Evolutionary conservation across 2,329 filamentous ascomycete species (phyloP).

Genomic region (Beauveria medogensis): DNA sequence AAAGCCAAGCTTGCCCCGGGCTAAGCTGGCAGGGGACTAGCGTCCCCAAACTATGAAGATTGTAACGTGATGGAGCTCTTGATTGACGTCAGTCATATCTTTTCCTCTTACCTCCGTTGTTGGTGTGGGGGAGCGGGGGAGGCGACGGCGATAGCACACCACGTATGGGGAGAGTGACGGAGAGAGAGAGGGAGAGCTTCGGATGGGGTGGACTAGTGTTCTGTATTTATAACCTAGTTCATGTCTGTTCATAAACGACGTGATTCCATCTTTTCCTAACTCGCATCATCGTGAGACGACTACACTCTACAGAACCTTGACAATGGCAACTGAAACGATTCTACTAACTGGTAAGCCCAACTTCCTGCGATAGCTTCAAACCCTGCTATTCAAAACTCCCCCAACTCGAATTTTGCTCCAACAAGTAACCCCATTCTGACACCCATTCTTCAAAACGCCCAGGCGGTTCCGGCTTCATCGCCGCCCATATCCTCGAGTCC

Average conservation of each 20-base stretch:
- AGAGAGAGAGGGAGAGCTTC: neutral
- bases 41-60: neutral
- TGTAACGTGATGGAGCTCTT: neutral
- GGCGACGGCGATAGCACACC: neutral
- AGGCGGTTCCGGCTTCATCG: constrained; percentile 47
- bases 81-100: constrained; percentile 1
- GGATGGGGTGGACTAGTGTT: neutral
- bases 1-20: too few relatives aligned
- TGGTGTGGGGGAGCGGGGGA: neutral
- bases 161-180: neutral
- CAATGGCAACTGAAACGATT: constrained; percentile 3
- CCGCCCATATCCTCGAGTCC: constrained; percentile 47
- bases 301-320: neutral
- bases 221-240: neutral
- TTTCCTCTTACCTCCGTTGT: neutral
- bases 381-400: neutral
- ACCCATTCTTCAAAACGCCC: neutral
- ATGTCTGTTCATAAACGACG: neutral
- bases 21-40: neutral
- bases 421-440: neutral
- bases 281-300: neutral
- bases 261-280: neutral
- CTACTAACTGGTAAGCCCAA: constrained; percentile 1
- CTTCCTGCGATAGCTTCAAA: neutral
- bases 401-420: too few relatives aligned